Conservation (phyloP, 1,284 basidiomycete species). For the Cryptococcus sp. region DNA sequence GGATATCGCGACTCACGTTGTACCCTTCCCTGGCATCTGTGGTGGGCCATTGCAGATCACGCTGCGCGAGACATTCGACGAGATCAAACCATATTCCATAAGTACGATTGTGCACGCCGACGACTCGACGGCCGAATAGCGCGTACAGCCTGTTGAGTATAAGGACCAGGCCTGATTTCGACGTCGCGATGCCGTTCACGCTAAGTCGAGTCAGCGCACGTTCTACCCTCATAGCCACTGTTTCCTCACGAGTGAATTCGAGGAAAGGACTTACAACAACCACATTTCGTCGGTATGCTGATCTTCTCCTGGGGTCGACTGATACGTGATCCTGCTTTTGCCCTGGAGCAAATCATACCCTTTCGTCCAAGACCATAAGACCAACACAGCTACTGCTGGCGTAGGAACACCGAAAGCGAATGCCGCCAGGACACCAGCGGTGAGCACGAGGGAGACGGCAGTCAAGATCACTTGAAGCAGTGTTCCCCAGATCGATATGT, state of each 20-base stretch:
- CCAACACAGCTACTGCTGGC: constrained; percentile 8
- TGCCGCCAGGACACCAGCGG: constrained; percentile 7
- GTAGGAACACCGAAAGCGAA: constrained; percentile 18
- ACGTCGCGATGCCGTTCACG: constrained; percentile 43
- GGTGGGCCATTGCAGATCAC: constrained; percentile 35
- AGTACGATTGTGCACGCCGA: constrained; percentile 38
- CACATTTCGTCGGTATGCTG: constrained; percentile 28
- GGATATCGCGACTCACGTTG: constrained; percentile 12
- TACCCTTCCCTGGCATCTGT: constrained; percentile 31
- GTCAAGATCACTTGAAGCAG: constrained; percentile 20
- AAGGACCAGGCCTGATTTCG: constrained; percentile 23
- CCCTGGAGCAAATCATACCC: constrained; percentile 15
- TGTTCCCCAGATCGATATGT: constrained; percentile 15
- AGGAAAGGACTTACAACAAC: constrained; percentile 36
- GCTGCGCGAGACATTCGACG: constrained; percentile 41
- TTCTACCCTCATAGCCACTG: too few relatives aligned
- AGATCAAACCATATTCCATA: constrained; percentile 41
- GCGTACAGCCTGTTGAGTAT: constrained; percentile 26
- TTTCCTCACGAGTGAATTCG: neutral
- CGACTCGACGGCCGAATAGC: constrained; percentile 34
- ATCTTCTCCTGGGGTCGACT: constrained; percentile 9
- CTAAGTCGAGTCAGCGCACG: constrained; percentile 12
- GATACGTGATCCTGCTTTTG: constrained; percentile 1
- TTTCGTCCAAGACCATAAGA: constrained; percentile 1
- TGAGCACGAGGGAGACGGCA: constrained; percentile 21